These are phyloP conservation scores for Acephala macrosclerotiorum DNA, from an alignment of 2,329 filamentous ascomycete genomes.

Conservation along the genomic window DNA sequence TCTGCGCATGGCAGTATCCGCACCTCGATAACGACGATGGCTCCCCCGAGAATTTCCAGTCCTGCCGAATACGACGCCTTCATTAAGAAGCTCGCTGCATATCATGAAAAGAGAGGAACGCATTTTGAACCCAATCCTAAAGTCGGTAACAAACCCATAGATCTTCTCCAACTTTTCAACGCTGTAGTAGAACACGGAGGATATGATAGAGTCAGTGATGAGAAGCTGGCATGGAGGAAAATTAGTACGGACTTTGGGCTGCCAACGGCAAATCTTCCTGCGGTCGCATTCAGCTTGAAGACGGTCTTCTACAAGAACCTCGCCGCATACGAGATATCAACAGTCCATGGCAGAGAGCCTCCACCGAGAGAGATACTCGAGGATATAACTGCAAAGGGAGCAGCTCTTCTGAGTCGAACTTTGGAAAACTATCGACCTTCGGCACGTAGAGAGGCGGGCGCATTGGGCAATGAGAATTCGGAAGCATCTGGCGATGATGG, in stretches of 20 bases:
- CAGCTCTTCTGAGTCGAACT: constrained; percentile 79
- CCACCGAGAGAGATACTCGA: constrained; percentile 90
- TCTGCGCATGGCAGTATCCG: constrained; percentile 31
- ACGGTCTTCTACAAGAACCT: constrained; percentile 90
- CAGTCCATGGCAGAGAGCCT: constrained; percentile 79
- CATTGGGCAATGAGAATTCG: constrained; percentile 60
- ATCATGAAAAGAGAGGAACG: constrained; percentile 82
- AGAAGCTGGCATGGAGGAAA: constrained; percentile 86
- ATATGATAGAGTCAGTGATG: constrained; percentile 83
- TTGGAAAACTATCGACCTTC: constrained; percentile 74
- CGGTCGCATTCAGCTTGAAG: constrained; percentile 87
- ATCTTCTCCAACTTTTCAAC: constrained; percentile 81
- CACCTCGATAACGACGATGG: constrained; percentile 33
- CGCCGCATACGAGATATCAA: constrained; percentile 84
- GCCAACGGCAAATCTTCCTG: constrained; percentile 76
- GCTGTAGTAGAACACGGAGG: constrained; percentile 79
- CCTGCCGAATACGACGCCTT: constrained; percentile 76
- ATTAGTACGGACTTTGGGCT: constrained; percentile 74
- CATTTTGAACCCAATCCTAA: constrained; percentile 82
- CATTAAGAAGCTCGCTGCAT: constrained; percentile 74
- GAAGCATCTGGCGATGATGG: constrained; percentile 67
- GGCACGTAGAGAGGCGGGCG: constrained; percentile 50
- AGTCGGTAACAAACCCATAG: constrained; percentile 77
- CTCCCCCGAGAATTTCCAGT: constrained; percentile 35
- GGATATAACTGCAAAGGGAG: constrained; percentile 78